Percentiles rank a stretch among this genome's conserved stretches.
Evolutionary conservation across 78 protist genomes (phyloP).

Genomic region (slime mould (Dictyostelium discoideum)): DNA sequence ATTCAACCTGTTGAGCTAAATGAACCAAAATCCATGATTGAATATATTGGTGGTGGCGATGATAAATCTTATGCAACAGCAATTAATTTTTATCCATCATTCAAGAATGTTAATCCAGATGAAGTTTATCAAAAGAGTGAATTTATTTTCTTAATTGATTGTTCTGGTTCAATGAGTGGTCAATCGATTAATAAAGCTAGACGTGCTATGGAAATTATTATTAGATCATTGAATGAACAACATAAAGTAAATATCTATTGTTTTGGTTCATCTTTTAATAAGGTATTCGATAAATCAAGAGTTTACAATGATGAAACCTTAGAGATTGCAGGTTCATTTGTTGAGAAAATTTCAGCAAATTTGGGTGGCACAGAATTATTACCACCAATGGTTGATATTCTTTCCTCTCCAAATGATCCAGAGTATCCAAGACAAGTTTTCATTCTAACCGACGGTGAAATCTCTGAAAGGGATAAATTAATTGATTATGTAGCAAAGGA

Average conservation of each 20-base stretch:
- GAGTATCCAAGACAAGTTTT: conserved; percentile 88
- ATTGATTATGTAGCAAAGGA: conserved; percentile 35
- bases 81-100: conserved; percentile 17
- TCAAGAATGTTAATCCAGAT: neutral
- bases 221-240: conserved; percentile 22
- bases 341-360: neutral
- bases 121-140: conserved; percentile 32
- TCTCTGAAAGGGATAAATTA: conserved; percentile 75
- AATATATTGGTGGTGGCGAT: neutral
- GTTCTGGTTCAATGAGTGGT: conserved; percentile 55
- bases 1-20: neutral
- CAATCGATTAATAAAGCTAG: neutral
- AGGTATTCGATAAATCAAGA: neutral
- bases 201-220: conserved; percentile 11
- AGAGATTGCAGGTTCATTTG: neutral
- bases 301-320: neutral
- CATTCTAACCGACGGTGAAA: conserved; percentile 92
- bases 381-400: conserved; percentile 13
- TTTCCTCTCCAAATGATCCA: neutral
- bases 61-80: conserved; percentile 31
- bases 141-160: neutral
- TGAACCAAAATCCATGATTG: conserved; percentile 5
- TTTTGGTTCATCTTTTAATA: neutral
- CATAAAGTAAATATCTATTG: neutral
- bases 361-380: conserved; percentile 51